phyloP scores from a whole-genome alignment of 2,329 filamentous ascomycete species.

The Emergomyces africanus region DNA sequence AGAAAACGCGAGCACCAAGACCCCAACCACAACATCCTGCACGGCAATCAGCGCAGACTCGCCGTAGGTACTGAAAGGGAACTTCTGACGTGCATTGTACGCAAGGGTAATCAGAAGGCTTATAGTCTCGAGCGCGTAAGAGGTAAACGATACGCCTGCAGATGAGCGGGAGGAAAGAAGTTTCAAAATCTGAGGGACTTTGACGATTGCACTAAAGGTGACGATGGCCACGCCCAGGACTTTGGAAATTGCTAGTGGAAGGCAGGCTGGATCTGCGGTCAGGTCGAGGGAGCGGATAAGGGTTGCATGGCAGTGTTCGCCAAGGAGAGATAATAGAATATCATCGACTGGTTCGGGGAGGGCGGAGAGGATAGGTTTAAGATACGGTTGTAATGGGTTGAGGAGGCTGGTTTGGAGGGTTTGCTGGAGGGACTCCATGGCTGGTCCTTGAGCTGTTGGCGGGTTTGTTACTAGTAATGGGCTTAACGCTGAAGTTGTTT shows the following conservation, averaged over 20 bases:
- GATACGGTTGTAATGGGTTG: slow-evolving; percentile 33
- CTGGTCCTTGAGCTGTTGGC: slow-evolving; percentile 1
- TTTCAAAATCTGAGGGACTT: slow-evolving; percentile 94
- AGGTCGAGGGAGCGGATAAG: slow-evolving; percentile 74
- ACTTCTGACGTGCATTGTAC: slow-evolving; percentile 82
- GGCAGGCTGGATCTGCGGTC: slow-evolving; percentile 59
- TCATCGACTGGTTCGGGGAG: slow-evolving; percentile 64
- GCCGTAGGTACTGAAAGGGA: slow-evolving; percentile 93
- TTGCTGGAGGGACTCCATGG: slow-evolving; percentile 33
- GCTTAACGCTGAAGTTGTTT: background rate
- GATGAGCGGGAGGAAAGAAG: slow-evolving; percentile 69
- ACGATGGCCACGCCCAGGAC: slow-evolving; percentile 89
- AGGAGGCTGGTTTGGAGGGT: slow-evolving; percentile 28
- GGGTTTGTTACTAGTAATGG: background rate
- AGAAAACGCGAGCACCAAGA: slow-evolving; percentile 74
- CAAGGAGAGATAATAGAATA: slow-evolving; percentile 66
- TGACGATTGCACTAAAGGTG: slow-evolving; percentile 77
- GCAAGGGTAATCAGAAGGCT: slow-evolving; percentile 80
- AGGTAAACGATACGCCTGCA: slow-evolving; percentile 73
- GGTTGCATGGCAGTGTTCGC: slow-evolving; percentile 69
- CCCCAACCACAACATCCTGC: slow-evolving; percentile 83
- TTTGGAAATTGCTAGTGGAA: slow-evolving; percentile 86
- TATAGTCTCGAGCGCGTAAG: slow-evolving; percentile 82
- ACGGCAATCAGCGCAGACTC: slow-evolving; percentile 85
- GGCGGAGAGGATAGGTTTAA: slow-evolving; percentile 57